phyloP scores from a whole-genome alignment of 129 eudicot genomes.

The Solidago caesia region DNA sequence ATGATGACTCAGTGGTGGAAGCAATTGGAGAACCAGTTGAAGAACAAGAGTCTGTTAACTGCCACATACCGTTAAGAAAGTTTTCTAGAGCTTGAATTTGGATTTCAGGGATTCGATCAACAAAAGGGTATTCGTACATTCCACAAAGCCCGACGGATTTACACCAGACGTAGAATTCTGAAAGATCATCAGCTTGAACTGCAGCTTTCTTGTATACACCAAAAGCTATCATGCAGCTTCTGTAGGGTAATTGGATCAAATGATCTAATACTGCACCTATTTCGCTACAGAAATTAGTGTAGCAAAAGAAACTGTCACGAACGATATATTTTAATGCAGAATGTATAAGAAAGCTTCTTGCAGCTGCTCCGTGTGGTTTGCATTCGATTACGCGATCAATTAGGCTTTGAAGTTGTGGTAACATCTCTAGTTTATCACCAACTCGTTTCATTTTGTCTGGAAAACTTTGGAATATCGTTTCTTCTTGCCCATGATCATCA shows the following conservation, averaged over 20 bases:
- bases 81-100: conserved; percentile 68
- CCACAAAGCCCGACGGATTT: conserved; percentile 60
- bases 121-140: conserved; percentile 54
- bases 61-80: conserved; percentile 71
- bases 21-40: conserved; percentile 32
- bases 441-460: conserved; percentile 36
- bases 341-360: conserved; percentile 53
- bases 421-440: conserved; percentile 33
- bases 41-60: conserved; percentile 50
- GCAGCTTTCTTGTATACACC: conserved; percentile 68
- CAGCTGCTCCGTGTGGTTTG: conserved; percentile 50
- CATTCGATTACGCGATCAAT: conserved; percentile 64
- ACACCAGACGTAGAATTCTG: conserved; percentile 61
- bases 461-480: background rate
- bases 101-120: conserved; percentile 61
- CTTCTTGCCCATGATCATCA: background rate
- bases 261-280: conserved; percentile 49
- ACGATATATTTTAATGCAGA: conserved; percentile 51
- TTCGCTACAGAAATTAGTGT: conserved; percentile 42
- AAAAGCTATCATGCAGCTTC: conserved; percentile 50
- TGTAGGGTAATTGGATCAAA: conserved; percentile 55
- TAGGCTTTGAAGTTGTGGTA: conserved; percentile 61
- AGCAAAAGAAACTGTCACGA: conserved; percentile 66
- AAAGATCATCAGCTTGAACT: conserved; percentile 49
- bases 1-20: conserved; percentile 33